Evolutionary conservation across 208 protist genomes (phyloP), one percentile per base, ranked within the genome.

Genomic region (Crithidia fasciculata): DNA sequence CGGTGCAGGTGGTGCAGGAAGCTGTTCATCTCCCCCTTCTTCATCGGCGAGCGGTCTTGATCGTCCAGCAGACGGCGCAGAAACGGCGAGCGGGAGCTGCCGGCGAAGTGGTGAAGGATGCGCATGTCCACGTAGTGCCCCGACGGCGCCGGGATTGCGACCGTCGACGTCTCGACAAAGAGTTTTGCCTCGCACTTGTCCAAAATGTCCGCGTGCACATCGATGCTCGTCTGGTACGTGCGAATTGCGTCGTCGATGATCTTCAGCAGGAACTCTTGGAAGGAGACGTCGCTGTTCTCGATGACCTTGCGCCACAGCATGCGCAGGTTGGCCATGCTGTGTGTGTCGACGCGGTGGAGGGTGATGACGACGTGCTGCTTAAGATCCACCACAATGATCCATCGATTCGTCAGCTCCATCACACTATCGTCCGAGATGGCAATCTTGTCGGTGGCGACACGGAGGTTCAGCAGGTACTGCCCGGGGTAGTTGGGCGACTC

Each of bases 1-100:
- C 92, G 89, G 76, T 96, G 88, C 28, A 96, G 74, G 69, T 95
- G 92, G 60, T 96, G 88, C 28, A 96, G 77, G 73, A 95, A 95
- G 56, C 84, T 89, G 70, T 94, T 96, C 86, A 94, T 93, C 54
- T 88, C 81, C 12, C 84, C 75, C 67, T 96, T 96, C 61, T 89
- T 78, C 62, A 93, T 82, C 9, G 81, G 78, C 9, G 53, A 73
- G 44, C 44, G 64, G 66, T 85, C 80, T 13, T 89, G 78, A 7
- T 60, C 19, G 71, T 96, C 86, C 5, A 96, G 81, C 57, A 96
- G 81, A 12, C 86, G 74, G 16, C 80, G 68, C 56, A 96, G 76
- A 62, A 96, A 96, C 8, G 81, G 78, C 5, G 91, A 96, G 41
- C 78, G 80, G 10, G 89, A 91, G 71, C 89, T 87, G 72, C 82